Evolutionary conservation across 2,329 filamentous ascomycete species (phyloP), one percentile per base, ranked within the genome.

Genomic region (Cryoendolithus antarcticus): DNA sequence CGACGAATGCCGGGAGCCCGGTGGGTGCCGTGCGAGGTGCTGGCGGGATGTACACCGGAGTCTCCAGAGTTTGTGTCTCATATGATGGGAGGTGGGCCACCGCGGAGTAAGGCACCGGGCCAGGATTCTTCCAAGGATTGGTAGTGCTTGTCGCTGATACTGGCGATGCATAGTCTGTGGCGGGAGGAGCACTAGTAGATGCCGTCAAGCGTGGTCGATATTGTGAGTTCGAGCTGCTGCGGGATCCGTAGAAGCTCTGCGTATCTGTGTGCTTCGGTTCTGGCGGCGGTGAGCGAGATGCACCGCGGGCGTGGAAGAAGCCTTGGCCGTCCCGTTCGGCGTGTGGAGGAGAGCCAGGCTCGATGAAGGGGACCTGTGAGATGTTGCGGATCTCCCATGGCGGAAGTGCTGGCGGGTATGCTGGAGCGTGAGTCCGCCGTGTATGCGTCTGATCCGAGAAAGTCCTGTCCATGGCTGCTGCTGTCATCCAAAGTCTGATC

Each of bases 301-400:
- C 15, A 19, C 15, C 15, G 15, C 15, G 15, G 19, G 33, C 15
- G 15, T 19, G 10, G 35, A 31, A 37, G 27, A 37, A 37, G 27
- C 27, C 43, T 27, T 40, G 34, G 10, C 33, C 34, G 31, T 47
- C 43, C 6, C 37, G 30, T 9, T 39, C 21, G 7, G 37, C 40
- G n/a, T 40, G 24, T 4, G 36, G 33, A 6, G 40, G 42, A 4
- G 42, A 42, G 10, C 38, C 35, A 27, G 44, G 27, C 21, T 30
- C 37, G 19, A 46, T 43, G 39, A 38, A 48, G 4, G 45, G 45
- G 7, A 48, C 45, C 19, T 43, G 41, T 1, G 46, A 32, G 7
- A 48, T 34, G 24, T 32, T 41, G 13, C 43, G 37, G 13, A 38
- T 37, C 32, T 49, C 45, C 47, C 45, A 49, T 34, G 45, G 47